Conservation (phyloP, 2,329 filamentous ascomycete species). For the Thielaviopsis euricoi region DNA sequence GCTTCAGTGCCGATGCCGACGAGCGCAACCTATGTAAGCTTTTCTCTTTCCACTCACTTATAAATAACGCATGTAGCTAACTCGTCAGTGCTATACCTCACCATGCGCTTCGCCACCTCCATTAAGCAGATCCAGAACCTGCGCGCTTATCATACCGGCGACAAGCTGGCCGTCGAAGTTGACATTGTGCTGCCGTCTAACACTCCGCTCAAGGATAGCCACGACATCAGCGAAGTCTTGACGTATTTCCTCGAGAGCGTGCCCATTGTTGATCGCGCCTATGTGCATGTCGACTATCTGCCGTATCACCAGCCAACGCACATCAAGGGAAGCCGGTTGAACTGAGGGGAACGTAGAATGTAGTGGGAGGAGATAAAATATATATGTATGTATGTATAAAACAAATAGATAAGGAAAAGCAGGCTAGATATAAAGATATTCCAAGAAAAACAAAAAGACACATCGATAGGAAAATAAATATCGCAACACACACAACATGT, state of each 20-base stretch:
- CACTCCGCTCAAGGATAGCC: conserved; percentile 60
- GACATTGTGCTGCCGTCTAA: conserved; percentile 69
- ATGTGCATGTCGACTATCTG: conserved; percentile 50
- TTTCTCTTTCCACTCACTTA: background rate
- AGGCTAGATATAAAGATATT: background rate
- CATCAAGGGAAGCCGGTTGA: conserved; percentile 21
- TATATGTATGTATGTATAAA: background rate
- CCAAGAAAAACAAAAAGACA: background rate
- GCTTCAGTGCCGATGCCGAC: conserved; percentile 62
- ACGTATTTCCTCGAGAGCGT: conserved; percentile 77
- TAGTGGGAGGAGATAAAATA: background rate
- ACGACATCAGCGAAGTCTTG: conserved; percentile 61
- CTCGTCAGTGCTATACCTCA: conserved; percentile 54
- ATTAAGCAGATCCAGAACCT: conserved; percentile 76
- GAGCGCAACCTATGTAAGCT: conserved; percentile 53
- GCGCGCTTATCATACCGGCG: conserved; percentile 70
- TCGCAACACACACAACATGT: background rate
- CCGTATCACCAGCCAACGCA: conserved; percentile 46
- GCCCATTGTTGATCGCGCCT: conserved; percentile 58
- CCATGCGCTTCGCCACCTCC: conserved; percentile 81
- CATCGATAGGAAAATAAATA: too few relatives aligned
- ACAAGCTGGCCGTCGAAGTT: conserved; percentile 68
- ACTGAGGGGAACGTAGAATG: background rate
- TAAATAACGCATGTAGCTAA: background rate
- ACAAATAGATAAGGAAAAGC: background rate